Conservation (phyloP, 2,329 filamentous ascomycete species). For the Aschersonia sp. region DNA sequence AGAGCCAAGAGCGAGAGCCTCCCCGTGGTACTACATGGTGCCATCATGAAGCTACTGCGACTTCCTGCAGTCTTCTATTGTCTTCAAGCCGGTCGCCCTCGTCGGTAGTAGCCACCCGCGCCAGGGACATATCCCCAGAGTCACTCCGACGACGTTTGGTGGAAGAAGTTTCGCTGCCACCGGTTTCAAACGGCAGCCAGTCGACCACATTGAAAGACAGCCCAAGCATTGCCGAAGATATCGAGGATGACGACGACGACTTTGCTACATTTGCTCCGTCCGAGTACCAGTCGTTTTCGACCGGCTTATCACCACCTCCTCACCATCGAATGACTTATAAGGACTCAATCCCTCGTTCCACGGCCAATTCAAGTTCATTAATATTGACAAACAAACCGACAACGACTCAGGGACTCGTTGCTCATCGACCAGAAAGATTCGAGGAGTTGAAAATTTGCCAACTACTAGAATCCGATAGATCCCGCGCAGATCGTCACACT, state of each 20-base stretch:
- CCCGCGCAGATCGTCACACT: conserved; percentile 8
- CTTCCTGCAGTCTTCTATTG: neutral
- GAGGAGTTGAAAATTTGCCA: neutral
- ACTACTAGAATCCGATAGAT: conserved; percentile 10
- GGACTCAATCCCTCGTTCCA: conserved; percentile 12
- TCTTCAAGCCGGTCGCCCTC: conserved; percentile 1
- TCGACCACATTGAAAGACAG: conserved; percentile 18
- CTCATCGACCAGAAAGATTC: neutral
- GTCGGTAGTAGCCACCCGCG: conserved; percentile 25
- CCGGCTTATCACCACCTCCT: conserved; percentile 38
- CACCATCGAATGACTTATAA: conserved; percentile 21
- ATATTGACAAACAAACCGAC: conserved; percentile 10
- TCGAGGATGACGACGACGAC: conserved; percentile 38
- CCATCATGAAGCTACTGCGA: neutral
- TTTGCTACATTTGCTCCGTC: conserved; percentile 39
- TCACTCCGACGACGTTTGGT: conserved; percentile 36
- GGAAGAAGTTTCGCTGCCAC: conserved; percentile 24
- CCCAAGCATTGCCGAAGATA: conserved; percentile 20
- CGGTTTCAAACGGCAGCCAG: conserved; percentile 13
- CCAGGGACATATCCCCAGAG: conserved; percentile 40
- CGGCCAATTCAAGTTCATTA: conserved; percentile 10
- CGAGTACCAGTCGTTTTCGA: conserved; percentile 28
- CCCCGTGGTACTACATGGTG: neutral
- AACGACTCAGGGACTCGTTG: conserved; percentile 9
- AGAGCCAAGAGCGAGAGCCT: neutral